A percentile compares a stretch with the other conserved stretches of the same genome.
phyloP scores from a whole-genome alignment of 768 basidiomycete species.

The Vararia minispora region DNA sequence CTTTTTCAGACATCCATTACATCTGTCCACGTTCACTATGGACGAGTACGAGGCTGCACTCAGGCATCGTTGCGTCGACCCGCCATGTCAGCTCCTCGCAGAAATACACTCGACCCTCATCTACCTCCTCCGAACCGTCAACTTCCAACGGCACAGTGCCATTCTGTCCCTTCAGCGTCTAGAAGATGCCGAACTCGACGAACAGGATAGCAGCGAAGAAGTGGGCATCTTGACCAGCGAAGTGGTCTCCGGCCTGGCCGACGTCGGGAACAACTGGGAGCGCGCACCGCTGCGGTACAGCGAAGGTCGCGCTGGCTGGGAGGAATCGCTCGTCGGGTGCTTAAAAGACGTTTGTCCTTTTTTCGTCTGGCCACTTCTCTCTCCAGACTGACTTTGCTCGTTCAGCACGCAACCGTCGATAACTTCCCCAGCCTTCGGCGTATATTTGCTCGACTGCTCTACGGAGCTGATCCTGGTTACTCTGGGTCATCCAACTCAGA shows the following conservation, averaged over 20 bases:
- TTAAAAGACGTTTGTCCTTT: conserved; percentile 69
- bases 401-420: conserved; percentile 60
- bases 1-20: conserved; percentile 54
- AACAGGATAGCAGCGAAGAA: conserved; percentile 31
- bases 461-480: conserved; percentile 51
- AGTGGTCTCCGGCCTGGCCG: conserved; percentile 59
- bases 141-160: conserved; percentile 66
- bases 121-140: conserved; percentile 78
- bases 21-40: conserved; percentile 79
- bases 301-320: conserved; percentile 82
- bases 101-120: conserved; percentile 88
- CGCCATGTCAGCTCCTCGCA: conserved; percentile 64
- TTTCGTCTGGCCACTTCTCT: not conserved
- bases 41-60: conserved; percentile 90
- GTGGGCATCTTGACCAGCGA: conserved; percentile 53
- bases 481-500: too few species aligned
- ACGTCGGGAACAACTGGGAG: conserved; percentile 83
- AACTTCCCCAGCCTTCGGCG: conserved; percentile 67
- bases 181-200: conserved; percentile 27
- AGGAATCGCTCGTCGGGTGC: conserved; percentile 81
- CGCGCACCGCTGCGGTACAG: conserved; percentile 57
- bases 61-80: conserved; percentile 59
- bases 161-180: conserved; percentile 50
- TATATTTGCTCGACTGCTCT: conserved; percentile 62
- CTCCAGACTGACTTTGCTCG: conserved; percentile 1